Base-by-base conservation (phyloP, 805 yeast genomes). In the Wickerhamomyces queroliae region DNA sequence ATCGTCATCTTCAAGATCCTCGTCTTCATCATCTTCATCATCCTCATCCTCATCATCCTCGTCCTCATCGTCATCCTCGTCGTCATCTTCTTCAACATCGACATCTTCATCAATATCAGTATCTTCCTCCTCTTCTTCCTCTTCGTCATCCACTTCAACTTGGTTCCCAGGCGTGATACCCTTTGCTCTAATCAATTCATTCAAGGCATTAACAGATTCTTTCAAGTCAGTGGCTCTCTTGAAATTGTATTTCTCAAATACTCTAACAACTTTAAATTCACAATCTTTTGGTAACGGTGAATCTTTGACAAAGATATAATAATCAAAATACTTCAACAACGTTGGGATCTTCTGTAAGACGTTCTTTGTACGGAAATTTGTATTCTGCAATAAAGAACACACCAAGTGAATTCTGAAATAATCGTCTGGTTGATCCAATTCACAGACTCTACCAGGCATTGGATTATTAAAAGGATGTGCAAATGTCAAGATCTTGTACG, bases 401-500 rank as follows among this genome's bases (percentile, higher is more conserved):
- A 74, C 59, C 53, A 89, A 59, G 29, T 77, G 78, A 27, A 87
- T 64, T 41, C 96, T 69, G 59, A 87, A 86, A 53, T 80, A 85
- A 50, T 85, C 80, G 48, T 78, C 73, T 0, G 81, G 79, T 11
- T 62, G 62, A 60, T 89, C 96, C n/a, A 71, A 37, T 15, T 62
- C 71, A 23, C 68, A 63, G 3, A 53, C 30, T 4, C 41, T 46
- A 18, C 62, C 65, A 7, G 72, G 70, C 9, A 53, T 59, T 2
- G 95, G 90, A 37, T 70, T 70, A 38, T 76, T 76, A 41, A 69
- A 65, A 0, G 72, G 70, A 63, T 85, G 81, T 0, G 95, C 95
- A 56, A 64, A 74, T 31, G 80, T 74, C 4, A 86, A 42, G 7
- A 85, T 67, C 43, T 69, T 68, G 58, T 70, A 82, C 12, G 80